phyloP scores from a whole-genome alignment of 768 basidiomycete genomes.

The Boletus coccyginus region DNA sequence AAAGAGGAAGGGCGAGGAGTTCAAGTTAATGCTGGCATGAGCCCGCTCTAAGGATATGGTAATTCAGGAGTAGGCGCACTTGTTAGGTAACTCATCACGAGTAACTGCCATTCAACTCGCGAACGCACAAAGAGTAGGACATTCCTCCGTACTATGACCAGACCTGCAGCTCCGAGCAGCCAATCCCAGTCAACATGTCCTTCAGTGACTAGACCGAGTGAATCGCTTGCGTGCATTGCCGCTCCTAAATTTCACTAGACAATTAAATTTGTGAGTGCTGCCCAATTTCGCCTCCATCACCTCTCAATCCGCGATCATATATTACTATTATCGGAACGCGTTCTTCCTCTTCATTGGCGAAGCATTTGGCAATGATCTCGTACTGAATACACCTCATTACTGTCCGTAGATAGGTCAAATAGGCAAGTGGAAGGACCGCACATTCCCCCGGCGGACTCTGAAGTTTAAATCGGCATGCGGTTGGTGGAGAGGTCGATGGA shows the following conservation, averaged over 20 bases:
- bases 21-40: slow-evolving; percentile 4
- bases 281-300: background rate
- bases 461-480: background rate
- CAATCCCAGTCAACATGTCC: background rate
- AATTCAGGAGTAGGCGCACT: slow-evolving; percentile 1
- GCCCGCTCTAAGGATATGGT: slow-evolving; percentile 1
- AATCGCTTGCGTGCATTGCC: no score
- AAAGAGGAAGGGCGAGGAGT: background rate
- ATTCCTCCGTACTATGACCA: background rate
- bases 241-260: no score
- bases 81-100: slow-evolving; percentile 10
- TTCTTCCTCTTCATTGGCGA: background rate
- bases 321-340: background rate
- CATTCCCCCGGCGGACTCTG: background rate
- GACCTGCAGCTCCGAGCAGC: background rate
- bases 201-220: background rate
- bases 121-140: background rate
- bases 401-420: background rate
- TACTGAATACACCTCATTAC: background rate
- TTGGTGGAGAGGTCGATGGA: background rate
- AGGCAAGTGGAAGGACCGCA: background rate
- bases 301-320: slow-evolving; percentile 17
- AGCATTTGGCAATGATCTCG: background rate
- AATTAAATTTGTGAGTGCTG: background rate
- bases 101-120: background rate